Evolutionary conservation across 2,329 filamentous ascomycete species (phyloP), one percentile per base, ranked within the genome.

Genomic region (Cryphonectria naterciae): DNA sequence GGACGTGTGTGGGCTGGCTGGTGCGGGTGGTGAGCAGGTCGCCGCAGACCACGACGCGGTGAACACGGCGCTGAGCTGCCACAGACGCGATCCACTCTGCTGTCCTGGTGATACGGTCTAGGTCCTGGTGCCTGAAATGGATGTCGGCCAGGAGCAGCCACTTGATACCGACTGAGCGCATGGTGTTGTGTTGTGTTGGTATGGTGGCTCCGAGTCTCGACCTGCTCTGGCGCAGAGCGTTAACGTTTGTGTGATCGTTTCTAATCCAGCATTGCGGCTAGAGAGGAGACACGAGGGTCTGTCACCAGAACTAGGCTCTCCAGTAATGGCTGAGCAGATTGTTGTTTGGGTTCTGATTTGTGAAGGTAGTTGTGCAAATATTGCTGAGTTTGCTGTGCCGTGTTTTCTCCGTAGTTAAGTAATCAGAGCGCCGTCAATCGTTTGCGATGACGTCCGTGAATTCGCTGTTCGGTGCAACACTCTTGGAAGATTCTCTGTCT

Each of bases 91-190:
- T 77, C 78, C 78, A 80, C 65, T 76, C 69, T 25, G 77, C 74
- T 39, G 78, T 78, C 41, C 73, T 73, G 39, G 70, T 72, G 32
- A 77, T 74, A 43, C 78, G 77, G 46, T 79, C 76, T 17, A 79
- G 72, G 68, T 80, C 78, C 60, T 74, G 68, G n/a, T 73, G 70
- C 39, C 74, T 75, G 74, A 80, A 80, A 71, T 80, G 79, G 65
- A 79, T 73, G 67, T 80, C 79, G 69, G 77, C 78, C n/a, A 78
- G 65, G 4, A 80, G 70, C 4, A 80, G 75, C 79, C 78, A 80
- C 63, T 69, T 65, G 43, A n/a, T 15, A 35, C 32, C 35, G 17
- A 32, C 58, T 17, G 58, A 61, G 58, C 35, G 58, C 35, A 61
- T 61, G 35, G 25, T 32, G 6, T n/a, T 61, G 56, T 15, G 43